These are phyloP conservation scores for Candida silvicultrix DNA, from an alignment of 805 yeast species.

Conservation along the genomic window DNA sequence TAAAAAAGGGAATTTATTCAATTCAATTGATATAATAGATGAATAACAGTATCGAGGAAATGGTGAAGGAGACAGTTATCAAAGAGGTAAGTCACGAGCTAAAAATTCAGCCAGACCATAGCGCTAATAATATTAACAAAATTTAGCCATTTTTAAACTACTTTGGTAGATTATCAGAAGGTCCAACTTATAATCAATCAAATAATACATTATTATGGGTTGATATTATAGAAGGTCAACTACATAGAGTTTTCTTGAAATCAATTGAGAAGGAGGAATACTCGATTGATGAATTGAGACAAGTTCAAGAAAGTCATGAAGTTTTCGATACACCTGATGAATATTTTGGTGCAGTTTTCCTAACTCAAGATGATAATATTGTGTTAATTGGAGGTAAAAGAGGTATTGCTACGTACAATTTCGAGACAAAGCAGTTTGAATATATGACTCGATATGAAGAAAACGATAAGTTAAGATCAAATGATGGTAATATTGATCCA, in stretches of 20 bases:
- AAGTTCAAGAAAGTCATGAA: constrained; percentile 27
- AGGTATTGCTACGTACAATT: constrained; percentile 56
- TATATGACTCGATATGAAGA: constrained; percentile 31
- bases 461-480: constrained; percentile 46
- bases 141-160: constrained; percentile 14
- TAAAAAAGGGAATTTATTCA: too few relatives aligned
- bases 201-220: constrained; percentile 43
- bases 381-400: constrained; percentile 55
- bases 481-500: constrained; percentile 79
- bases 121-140: background rate
- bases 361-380: constrained; percentile 44
- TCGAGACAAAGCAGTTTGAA: constrained; percentile 32
- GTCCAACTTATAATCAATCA: constrained; percentile 53
- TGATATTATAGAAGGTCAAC: constrained; percentile 30
- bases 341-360: constrained; percentile 66
- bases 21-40: too few relatives aligned
- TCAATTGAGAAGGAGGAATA: constrained; percentile 19
- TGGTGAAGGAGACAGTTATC: background rate
- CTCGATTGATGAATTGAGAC: constrained; percentile 17
- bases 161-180: constrained; percentile 50
- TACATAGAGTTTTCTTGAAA: constrained; percentile 27
- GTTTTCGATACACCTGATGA: constrained; percentile 32
- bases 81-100: background rate
- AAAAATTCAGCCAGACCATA: background rate
- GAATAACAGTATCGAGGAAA: too few relatives aligned